These are phyloP conservation scores for Xylaria sp. DNA, from an alignment of 2,329 filamentous ascomycete genomes.

Conservation along the genomic window DNA sequence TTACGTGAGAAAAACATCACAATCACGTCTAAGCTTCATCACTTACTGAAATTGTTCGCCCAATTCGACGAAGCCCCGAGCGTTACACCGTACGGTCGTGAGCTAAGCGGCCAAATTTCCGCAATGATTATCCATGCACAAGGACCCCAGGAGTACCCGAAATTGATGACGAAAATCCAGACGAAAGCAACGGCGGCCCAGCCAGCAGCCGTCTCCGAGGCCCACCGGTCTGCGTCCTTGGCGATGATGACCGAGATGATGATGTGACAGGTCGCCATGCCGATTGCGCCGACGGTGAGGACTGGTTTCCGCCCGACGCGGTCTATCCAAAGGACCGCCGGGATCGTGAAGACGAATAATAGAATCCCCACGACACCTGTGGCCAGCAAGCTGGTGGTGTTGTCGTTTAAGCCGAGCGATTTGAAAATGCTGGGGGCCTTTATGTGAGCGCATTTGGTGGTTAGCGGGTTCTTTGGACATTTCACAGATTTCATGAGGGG, in stretches of 20 bases:
- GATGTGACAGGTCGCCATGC: slow-evolving; percentile 73
- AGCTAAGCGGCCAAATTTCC: slow-evolving; percentile 75
- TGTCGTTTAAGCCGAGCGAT: slow-evolving; percentile 63
- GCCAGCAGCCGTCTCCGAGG: slow-evolving; percentile 62
- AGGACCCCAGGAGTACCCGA: slow-evolving; percentile 78
- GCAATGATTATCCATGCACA: slow-evolving; percentile 77
- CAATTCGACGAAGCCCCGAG: slow-evolving; percentile 70
- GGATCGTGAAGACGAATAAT: slow-evolving; percentile 72
- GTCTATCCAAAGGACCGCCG: slow-evolving; percentile 70
- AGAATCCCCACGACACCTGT: slow-evolving; percentile 75
- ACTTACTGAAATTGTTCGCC: slow-evolving; percentile 58
- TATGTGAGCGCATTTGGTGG: slow-evolving; percentile 46
- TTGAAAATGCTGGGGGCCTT: slow-evolving; percentile 72
- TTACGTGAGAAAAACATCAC: slow-evolving; percentile 39
- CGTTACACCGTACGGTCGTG: slow-evolving; percentile 72
- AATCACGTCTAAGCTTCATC: not conserved
- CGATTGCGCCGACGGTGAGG: slow-evolving; percentile 67
- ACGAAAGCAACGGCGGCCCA: slow-evolving; percentile 74
- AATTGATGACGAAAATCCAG: slow-evolving; percentile 77
- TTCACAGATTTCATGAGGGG: not conserved
- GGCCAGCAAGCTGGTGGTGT: slow-evolving; percentile 63
- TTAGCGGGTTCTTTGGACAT: not conserved
- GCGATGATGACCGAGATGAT: slow-evolving; percentile 74
- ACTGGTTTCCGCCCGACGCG: slow-evolving; percentile 67
- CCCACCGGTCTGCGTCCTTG: slow-evolving; percentile 65